Evolutionary conservation across 495 filamentous ascomycete genomes (phyloP).

Genomic region (Podospora bellae-mahoneyi): DNA sequence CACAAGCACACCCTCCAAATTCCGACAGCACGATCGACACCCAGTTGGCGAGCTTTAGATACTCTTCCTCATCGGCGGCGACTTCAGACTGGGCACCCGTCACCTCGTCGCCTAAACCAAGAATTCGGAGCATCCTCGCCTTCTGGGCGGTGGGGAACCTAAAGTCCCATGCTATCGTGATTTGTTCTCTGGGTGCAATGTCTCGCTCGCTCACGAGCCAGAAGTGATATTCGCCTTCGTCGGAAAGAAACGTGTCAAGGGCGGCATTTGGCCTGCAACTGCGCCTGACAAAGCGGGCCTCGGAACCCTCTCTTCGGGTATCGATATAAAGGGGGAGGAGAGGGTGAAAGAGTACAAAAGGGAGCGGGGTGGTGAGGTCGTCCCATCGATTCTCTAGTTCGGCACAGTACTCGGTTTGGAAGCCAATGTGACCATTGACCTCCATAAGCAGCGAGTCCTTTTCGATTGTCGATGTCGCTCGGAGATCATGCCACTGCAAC

Average conservation of each 20-base stretch:
- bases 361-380: conserved; percentile 71
- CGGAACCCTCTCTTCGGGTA: conserved; percentile 76
- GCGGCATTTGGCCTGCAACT: conserved; percentile 83
- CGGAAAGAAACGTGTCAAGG: conserved; percentile 76
- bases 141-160: conserved; percentile 45
- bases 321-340: conserved; percentile 86
- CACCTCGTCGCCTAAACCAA: conserved; percentile 51
- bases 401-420: conserved; percentile 69
- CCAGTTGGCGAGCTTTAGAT: conserved; percentile 47
- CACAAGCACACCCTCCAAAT: conserved; percentile 86
- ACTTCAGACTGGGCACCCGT: conserved; percentile 32
- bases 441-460: conserved; percentile 75
- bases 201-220: conserved; percentile 78
- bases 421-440: conserved; percentile 79
- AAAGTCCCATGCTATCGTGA: conserved; percentile 57
- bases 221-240: conserved; percentile 75
- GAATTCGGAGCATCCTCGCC: conserved; percentile 43
- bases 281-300: conserved; percentile 77
- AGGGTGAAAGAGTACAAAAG: conserved; percentile 81
- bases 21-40: conserved; percentile 75
- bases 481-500: conserved; percentile 69
- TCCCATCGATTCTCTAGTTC: conserved; percentile 73
- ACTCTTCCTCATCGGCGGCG: conserved; percentile 49
- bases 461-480: conserved; percentile 52
- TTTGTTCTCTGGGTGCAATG: conserved; percentile 56